Evolutionary conservation across 1,284 basidiomycete species (phyloP), one percentile per base, ranked within the genome.

Genomic region (Papiliotrema nemorosa): DNA sequence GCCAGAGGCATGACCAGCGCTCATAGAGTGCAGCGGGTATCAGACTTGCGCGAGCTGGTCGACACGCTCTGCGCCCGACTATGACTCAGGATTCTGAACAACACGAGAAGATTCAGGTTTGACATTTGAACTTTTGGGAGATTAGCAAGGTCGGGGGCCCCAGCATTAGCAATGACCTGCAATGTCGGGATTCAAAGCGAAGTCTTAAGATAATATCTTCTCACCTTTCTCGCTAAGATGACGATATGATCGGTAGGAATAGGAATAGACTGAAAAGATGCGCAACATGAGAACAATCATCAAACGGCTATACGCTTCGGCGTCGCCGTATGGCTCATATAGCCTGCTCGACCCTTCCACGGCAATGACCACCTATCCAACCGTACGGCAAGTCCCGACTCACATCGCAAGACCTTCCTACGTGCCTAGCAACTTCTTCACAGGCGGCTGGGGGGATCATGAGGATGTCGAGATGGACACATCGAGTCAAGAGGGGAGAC

Each of bases 321-420:
- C 59, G 16, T 24, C 53, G n/a, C 55, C 51, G 20, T 73, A 58
- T 49, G 70, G 70, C 4, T 35, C 21, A 6, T 73, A 71, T 43
- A 53, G 59, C 34, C 25, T 69, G 27, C 60, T 73, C 25, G 48
- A 53, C 24, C 38, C 69, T 4, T 48, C 59, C 0, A 44, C 46
- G 5, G 66, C 69, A 16, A 59, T 71, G 52, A 59, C 57, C 1
- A 38, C 54, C 24, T 71, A 70, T 44, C 67, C 70, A 7, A 39
- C 51, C 9, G 79, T 79, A 6, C 79, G 81, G 29, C 48, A 58
- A 10, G 85, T 90, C 3, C 88, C 88, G 3, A 44, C 68, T 0
- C 65, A 77, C 44, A 88, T 90, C 27, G 26, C 53, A 3, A 77
- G 78, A 42, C 88, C 89, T 0, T 63, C 74, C 0, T 91, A 91